Evolutionary conservation across 108 stramenopile genomes (phyloP), one percentile per base, ranked within the genome.

Genomic region (Ochromonas danica): DNA sequence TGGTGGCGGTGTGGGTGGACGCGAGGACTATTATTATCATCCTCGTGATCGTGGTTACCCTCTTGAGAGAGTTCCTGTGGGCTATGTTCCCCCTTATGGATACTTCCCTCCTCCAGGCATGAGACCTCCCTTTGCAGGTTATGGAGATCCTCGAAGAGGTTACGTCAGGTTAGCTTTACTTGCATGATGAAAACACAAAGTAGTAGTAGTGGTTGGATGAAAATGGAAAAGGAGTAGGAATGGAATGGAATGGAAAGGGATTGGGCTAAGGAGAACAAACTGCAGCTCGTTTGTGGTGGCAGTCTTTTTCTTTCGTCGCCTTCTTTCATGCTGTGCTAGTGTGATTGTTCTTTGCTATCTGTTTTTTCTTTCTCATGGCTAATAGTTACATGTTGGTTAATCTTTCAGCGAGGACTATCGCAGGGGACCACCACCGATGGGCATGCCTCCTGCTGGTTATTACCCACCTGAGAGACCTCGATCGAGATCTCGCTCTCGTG

Each of bases 401-500:
- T 22, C 17, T 22, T 22, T 17, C 17, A 67, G 63, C 31, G 63
- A 67, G 3, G 63, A 67, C 31, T 51, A 51, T 51, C 6, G 45
- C 6, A 6, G 45, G 6, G 45, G 22, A 14, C 45, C 45, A 14
- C 45, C 45, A 51, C 14, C 45, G 45, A 22, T 22, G 6, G 22
- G 6, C 45, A n/a, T n/a, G n/a, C n/a, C n/a, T n/a, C n/a, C n/a
- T n/a, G 51, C 22, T 22, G 51, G 51, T 22, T 57, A 57, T 22
- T 10, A 10, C 17, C 51, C 51, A 22, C 51, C 51, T 22, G 17
- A 57, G 17, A 10, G 63, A 6, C 10, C 27, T 36, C 17, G 63
- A 36, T 67, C 63, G 31, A 28, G 63, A 28, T 67, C 63, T 28
- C 17, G 63, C 17, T 67, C 63, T 28, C 63, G 63, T 22, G 51